These are phyloP conservation scores for Agrocybe praecox DNA, from an alignment of 768 basidiomycete species.

Conservation along the genomic window DNA sequence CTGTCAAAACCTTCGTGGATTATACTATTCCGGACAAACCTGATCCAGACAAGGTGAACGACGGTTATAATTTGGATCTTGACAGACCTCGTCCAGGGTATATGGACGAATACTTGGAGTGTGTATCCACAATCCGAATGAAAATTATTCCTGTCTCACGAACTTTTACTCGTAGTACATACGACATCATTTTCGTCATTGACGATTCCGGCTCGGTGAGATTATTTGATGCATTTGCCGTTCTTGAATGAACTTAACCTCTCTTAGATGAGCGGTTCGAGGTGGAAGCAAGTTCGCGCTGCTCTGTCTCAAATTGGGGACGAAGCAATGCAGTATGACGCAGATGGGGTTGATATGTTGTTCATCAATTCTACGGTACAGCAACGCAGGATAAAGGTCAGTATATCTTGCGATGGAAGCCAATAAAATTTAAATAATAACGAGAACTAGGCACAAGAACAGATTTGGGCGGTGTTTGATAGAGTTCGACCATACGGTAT, in stretches of 20 bases:
- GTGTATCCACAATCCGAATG: neutral
- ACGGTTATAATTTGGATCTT: neutral
- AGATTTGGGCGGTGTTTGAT: constrained; percentile 21
- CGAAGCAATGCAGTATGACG: constrained; percentile 24
- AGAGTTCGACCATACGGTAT: constrained; percentile 17
- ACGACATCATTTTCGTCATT: neutral
- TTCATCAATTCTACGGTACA: constrained; percentile 24
- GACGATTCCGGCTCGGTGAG: neutral
- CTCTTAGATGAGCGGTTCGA: neutral
- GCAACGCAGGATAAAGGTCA: neutral
- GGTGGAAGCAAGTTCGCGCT: constrained; percentile 26
- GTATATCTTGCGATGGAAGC: neutral
- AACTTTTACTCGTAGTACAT: neutral
- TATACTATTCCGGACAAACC: neutral
- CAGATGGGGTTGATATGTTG: constrained; percentile 24
- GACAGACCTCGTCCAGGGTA: neutral
- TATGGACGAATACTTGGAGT: constrained; percentile 4
- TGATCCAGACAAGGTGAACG: neutral
- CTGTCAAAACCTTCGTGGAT: neutral
- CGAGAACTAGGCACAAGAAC: constrained; percentile 16
- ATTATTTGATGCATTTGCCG: too few species aligned
- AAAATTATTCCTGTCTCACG: too few species aligned
- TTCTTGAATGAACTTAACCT: too few species aligned
- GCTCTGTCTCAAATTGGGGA: constrained; percentile 31
- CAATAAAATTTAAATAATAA: too few species aligned